phyloP scores from a whole-genome alignment of 805 yeast genomes.

The Schwanniomyces pseudopolymorphus region DNA sequence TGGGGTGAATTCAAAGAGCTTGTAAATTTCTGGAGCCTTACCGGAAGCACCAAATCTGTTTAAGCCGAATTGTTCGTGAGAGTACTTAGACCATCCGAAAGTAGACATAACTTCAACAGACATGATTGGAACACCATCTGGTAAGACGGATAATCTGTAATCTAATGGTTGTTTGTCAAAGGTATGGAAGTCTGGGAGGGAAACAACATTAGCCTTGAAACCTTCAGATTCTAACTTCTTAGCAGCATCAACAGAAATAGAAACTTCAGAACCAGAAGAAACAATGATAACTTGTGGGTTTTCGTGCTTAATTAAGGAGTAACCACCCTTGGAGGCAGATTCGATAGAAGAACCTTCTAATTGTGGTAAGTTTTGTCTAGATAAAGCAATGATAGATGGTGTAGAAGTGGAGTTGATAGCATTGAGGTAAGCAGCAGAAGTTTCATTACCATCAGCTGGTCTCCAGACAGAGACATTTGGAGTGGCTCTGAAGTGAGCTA shows the following conservation, averaged over 20 bases:
- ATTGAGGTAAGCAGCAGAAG: conserved; percentile 75
- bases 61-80: conserved; percentile 95
- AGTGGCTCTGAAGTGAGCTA: conserved; percentile 81
- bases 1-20: conserved; percentile 84
- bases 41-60: conserved; percentile 97
- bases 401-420: conserved; percentile 62
- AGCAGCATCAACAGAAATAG: conserved; percentile 78
- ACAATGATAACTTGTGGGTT: conserved; percentile 71
- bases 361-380: conserved; percentile 91
- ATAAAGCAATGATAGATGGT: conserved; percentile 72
- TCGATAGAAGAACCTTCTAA: conserved; percentile 89
- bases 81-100: conserved; percentile 89
- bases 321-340: conserved; percentile 94
- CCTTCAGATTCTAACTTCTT: conserved; percentile 67
- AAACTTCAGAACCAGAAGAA: conserved; percentile 94
- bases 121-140: conserved; percentile 90
- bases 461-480: conserved; percentile 87
- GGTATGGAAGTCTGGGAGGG: conserved; percentile 89
- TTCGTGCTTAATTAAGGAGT: conserved; percentile 59
- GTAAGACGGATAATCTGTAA: conserved; percentile 83
- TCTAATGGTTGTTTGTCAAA: conserved; percentile 81
- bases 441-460: conserved; percentile 92
- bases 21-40: conserved; percentile 78
- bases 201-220: conserved; percentile 77
- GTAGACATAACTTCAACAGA: conserved; percentile 93